phyloP scores from a whole-genome alignment of 176 grass and related monocot species.

The Guadua angustifolia region DNA sequence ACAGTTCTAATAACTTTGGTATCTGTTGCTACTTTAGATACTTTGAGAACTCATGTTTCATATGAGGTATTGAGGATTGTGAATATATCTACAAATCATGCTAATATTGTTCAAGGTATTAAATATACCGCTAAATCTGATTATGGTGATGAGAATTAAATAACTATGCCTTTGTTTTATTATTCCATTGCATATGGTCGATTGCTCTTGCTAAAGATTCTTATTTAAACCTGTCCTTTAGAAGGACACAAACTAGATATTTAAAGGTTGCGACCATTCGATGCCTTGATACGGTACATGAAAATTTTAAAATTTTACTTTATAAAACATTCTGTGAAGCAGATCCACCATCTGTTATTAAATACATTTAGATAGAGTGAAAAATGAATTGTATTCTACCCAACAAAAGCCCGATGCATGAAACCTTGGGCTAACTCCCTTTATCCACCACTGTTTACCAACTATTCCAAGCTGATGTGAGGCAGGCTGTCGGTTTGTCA shows the following conservation, averaged over 20 bases:
- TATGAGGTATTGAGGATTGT: neutral
- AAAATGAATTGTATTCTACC: neutral
- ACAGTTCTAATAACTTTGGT: neutral
- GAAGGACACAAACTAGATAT: neutral
- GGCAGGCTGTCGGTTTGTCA: neutral
- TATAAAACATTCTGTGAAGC: neutral
- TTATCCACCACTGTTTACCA: neutral
- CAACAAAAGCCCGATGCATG: neutral
- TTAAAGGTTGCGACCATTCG: neutral
- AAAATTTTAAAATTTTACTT: neutral
- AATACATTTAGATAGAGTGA: constrained; percentile 5
- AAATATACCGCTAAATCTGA: neutral
- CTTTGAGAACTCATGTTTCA: neutral
- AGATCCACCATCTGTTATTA: neutral
- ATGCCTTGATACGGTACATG: neutral
- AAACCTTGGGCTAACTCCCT: neutral
- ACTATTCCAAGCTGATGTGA: neutral
- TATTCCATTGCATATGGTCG: neutral
- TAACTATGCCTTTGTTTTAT: neutral
- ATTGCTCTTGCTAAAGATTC: neutral
- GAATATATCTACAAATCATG: constrained; percentile 10
- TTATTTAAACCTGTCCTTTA: neutral
- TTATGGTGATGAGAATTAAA: neutral
- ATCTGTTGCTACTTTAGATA: neutral
- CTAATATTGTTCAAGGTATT: neutral